phyloP scores from a whole-genome alignment of 805 yeast genomes.

The Lipomyces yamadae region DNA sequence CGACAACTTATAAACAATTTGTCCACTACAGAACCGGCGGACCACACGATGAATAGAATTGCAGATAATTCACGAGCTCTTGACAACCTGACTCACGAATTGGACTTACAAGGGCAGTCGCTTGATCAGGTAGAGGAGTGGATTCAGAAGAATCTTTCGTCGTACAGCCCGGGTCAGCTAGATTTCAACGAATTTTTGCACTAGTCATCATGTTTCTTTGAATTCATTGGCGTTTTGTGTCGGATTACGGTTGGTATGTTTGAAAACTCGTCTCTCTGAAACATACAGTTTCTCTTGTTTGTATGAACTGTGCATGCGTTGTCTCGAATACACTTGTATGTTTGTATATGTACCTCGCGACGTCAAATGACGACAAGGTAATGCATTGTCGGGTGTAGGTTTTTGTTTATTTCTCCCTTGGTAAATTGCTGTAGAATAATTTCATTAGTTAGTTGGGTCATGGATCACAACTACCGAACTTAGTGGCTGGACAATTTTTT shows the following conservation, averaged over 20 bases:
- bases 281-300: background rate
- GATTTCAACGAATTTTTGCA: slow-evolving; percentile 1
- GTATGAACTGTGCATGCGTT: background rate
- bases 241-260: background rate
- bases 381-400: too few species aligned
- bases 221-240: background rate
- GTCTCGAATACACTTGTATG: too few species aligned
- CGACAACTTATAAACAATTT: slow-evolving; percentile 23
- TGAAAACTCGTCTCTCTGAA: background rate
- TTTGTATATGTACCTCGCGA: too few species aligned
- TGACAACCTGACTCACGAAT: slow-evolving; percentile 38
- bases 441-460: too few species aligned
- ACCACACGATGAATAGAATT: slow-evolving; percentile 1
- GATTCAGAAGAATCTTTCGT: slow-evolving; percentile 34
- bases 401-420: too few species aligned
- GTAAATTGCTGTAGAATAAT: too few species aligned
- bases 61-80: slow-evolving; percentile 33
- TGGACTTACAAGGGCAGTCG: slow-evolving; percentile 42
- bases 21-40: slow-evolving; percentile 12
- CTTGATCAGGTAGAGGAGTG: slow-evolving; percentile 45
- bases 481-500: too few species aligned
- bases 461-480: too few species aligned
- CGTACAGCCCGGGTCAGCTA: slow-evolving; percentile 8
- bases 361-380: background rate
- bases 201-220: background rate